Evolutionary conservation across 1,284 basidiomycete genomes (phyloP).

Genomic region (Fomitopsis betulina): DNA sequence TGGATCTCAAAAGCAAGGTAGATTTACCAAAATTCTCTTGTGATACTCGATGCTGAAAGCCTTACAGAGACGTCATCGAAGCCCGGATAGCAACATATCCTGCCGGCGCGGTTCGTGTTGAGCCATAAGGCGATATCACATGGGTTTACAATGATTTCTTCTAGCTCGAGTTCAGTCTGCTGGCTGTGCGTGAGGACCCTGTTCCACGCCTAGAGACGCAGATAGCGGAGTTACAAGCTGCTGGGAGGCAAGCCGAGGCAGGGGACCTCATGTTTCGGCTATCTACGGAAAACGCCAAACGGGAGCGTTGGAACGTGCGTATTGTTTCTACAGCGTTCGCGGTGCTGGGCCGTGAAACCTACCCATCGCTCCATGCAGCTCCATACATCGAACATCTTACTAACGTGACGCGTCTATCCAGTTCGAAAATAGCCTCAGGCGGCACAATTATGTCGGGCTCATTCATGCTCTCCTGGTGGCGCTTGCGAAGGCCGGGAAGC

Average conservation of each 20-base stretch:
- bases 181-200: slow-evolving; percentile 80
- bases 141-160: neutral
- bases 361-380: neutral
- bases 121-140: neutral
- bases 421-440: slow-evolving; percentile 80
- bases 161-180: slow-evolving; percentile 87
- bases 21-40: slow-evolving; percentile 1
- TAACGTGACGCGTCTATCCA: slow-evolving; percentile 22
- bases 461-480: slow-evolving; percentile 66
- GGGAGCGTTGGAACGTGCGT: slow-evolving; percentile 77
- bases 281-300: slow-evolving; percentile 73
- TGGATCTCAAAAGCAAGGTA: slow-evolving; percentile 81
- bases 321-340: too few species aligned
- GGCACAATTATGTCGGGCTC: slow-evolving; percentile 81
- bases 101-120: slow-evolving; percentile 62
- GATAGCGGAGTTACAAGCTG: slow-evolving; percentile 42
- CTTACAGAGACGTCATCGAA: slow-evolving; percentile 72
- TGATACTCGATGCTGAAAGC: neutral
- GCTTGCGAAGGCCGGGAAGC: slow-evolving; percentile 61
- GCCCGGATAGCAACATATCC: slow-evolving; percentile 86
- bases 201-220: slow-evolving; percentile 61
- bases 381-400: neutral
- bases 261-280: slow-evolving; percentile 58
- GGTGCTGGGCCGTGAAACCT: too few species aligned
- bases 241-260: slow-evolving; percentile 40